Evolutionary conservation across 2,329 filamentous ascomycete genomes (phyloP), one percentile per base, ranked within the genome.

Genomic region (Phaeosphaeria sp.): DNA sequence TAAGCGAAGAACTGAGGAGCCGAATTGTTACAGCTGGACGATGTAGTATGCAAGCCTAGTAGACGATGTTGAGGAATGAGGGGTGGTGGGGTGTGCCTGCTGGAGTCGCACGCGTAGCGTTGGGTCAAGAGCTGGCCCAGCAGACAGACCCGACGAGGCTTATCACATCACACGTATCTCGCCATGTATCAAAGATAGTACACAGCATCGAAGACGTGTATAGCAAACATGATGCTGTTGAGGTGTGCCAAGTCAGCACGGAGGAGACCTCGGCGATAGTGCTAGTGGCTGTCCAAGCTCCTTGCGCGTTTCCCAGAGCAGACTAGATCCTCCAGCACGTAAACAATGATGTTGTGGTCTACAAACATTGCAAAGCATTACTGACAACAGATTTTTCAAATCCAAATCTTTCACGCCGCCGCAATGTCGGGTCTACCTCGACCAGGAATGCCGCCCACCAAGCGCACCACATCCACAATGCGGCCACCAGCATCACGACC

Each of bases 401-500:
- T 7, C 25, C 59, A 52, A 60, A 30, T 15, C 53, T 60, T 59
- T 58, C 56, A 61, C 36, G 56, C 36, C 30, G 59, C 40, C 57
- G 59, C 44, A 52, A 87, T 88, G 86, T 83, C 83, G 74, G 83
- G 82, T 74, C 77, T 83, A 60, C 80, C 82, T 64, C 80, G 85
- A 74, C 80, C 83, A 74, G 76, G 80, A 56, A 76, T 79, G 72
- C 81, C 83, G 49, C 61, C 66, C 25, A 74, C 78, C 61, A 84
- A 80, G 73, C 84, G 77, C 54, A 75, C 79, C 58, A 81, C 77
- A 9, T 64, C 64, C 56, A 80, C 83, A 43, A 85, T 86, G 74
- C 81, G 84, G 61, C 84, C 83, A 36, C 83, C 86, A 22, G 71
- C 80, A 15, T 83, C 85, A 71, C 80, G 85, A 62, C 83, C 83